Evolutionary conservation across 805 yeast genomes (phyloP).

Genomic region (Candida awuae): DNA sequence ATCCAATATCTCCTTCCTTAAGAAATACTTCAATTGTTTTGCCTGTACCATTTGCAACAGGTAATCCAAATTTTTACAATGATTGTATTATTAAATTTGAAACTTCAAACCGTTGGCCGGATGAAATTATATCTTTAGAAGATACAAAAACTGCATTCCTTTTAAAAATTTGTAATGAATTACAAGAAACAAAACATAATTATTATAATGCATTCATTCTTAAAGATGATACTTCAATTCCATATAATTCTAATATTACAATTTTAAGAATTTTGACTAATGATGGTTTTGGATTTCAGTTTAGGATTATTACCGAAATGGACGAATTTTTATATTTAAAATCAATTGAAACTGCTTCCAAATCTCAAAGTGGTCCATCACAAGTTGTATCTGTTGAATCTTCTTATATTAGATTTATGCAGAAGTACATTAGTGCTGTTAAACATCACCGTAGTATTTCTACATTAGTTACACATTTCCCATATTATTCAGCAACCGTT

Average conservation of each 20-base stretch:
- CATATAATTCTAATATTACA: conserved; percentile 52
- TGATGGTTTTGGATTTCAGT: conserved; percentile 80
- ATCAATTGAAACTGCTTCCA: conserved; percentile 52
- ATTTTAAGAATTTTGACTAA: conserved; percentile 67
- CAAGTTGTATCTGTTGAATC: conserved; percentile 50
- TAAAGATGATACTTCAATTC: conserved; percentile 55
- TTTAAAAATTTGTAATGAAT: conserved; percentile 49
- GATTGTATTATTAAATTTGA: conserved; percentile 83
- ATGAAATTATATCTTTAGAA: conserved; percentile 76
- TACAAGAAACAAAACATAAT: conserved; percentile 31
- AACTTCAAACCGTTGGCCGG: conserved; percentile 91
- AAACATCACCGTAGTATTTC: conserved; percentile 78
- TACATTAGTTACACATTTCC: conserved; percentile 62
- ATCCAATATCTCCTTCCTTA: conserved; percentile 67
- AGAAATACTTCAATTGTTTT: conserved; percentile 68
- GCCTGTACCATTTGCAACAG: conserved; percentile 75
- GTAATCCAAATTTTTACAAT: conserved; percentile 72
- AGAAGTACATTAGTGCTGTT: conserved; percentile 55
- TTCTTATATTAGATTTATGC: conserved; percentile 55
- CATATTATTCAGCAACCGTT: conserved; percentile 69
- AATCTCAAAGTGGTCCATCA: conserved; percentile 36
- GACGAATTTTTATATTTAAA: conserved; percentile 69
- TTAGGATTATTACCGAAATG: conserved; percentile 73
- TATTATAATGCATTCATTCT: conserved; percentile 51
- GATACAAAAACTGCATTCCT: conserved; percentile 86